phyloP scores from a whole-genome alignment of 202 grass and related monocot genomes.

The Musa balbisiana region DNA sequence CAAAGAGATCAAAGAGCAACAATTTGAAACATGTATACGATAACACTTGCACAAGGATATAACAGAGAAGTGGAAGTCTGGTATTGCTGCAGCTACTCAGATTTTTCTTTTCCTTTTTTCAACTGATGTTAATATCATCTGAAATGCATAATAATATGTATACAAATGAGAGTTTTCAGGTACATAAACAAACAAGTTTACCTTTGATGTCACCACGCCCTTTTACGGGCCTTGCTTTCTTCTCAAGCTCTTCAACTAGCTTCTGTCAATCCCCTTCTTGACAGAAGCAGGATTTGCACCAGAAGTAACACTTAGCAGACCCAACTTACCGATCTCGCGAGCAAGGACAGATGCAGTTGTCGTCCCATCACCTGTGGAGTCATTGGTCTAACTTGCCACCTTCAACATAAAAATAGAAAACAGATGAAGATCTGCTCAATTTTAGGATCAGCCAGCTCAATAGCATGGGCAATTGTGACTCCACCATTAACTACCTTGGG shows the following conservation, averaged over 20 bases:
- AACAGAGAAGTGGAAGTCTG: not conserved
- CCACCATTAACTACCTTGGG: constrained; percentile 24
- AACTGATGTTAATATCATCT: not conserved
- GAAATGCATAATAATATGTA: not conserved
- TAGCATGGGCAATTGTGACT: constrained; percentile 19
- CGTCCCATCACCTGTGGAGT: constrained; percentile 15
- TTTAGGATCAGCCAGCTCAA: constrained; percentile 18
- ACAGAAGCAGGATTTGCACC: constrained; percentile 22
- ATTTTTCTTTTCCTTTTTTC: not conserved
- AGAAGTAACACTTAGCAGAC: constrained; percentile 23
- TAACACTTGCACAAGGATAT: not conserved
- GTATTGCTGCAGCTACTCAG: not conserved
- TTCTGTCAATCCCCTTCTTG: constrained; percentile 22
- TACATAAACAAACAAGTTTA: not conserved
- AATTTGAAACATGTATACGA: not conserved
- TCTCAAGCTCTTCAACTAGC: constrained; percentile 18
- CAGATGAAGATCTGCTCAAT: not conserved
- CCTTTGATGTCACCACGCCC: constrained; percentile 16
- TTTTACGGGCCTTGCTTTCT: constrained; percentile 16
- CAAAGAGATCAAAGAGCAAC: not conserved
- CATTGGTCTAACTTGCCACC: constrained; percentile 24
- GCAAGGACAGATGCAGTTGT: constrained; percentile 22
- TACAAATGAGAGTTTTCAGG: not conserved
- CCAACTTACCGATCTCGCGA: constrained; percentile 16
- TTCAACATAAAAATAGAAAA: not conserved